Conservation (phyloP, 2,329 filamentous ascomycete genomes). For the Calonectria fujianensis region DNA sequence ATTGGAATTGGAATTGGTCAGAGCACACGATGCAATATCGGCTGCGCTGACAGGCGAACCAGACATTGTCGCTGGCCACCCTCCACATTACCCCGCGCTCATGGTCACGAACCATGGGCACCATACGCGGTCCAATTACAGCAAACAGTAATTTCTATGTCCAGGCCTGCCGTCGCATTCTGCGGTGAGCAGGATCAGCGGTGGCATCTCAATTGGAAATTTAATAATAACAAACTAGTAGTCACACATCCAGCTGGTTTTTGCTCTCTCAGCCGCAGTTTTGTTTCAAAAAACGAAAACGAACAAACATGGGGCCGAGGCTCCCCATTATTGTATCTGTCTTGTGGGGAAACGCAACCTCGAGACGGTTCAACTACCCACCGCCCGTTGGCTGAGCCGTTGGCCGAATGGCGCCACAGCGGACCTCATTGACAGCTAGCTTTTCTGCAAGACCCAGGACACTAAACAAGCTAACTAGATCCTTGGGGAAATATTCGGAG, state of each 20-base stretch:
- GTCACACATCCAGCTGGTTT: neutral
- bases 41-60: neutral
- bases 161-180: neutral
- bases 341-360: neutral
- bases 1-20: neutral
- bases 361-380: neutral
- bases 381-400: slow-evolving; percentile 17
- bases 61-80: slow-evolving; percentile 12
- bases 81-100: slow-evolving; percentile 37
- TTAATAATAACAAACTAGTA: neutral
- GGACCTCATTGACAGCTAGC: slow-evolving; percentile 11
- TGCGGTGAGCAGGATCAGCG: neutral
- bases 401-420: slow-evolving; percentile 15
- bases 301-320: slow-evolving; percentile 5
- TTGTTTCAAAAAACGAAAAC: neutral
- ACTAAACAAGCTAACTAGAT: slow-evolving; percentile 2
- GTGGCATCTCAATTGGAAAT: neutral
- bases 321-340: neutral
- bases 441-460: slow-evolving; percentile 6
- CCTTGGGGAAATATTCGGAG: slow-evolving; percentile 25
- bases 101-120: slow-evolving; percentile 12
- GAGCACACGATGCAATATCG: slow-evolving; percentile 7
- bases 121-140: slow-evolving; percentile 30
- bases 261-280: neutral
- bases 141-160: neutral